A percentile compares a stretch with the other conserved stretches of the same genome.
phyloP scores from a whole-genome alignment of 177 flowering plant species.

The Tripterygium wilfordii region DNA sequence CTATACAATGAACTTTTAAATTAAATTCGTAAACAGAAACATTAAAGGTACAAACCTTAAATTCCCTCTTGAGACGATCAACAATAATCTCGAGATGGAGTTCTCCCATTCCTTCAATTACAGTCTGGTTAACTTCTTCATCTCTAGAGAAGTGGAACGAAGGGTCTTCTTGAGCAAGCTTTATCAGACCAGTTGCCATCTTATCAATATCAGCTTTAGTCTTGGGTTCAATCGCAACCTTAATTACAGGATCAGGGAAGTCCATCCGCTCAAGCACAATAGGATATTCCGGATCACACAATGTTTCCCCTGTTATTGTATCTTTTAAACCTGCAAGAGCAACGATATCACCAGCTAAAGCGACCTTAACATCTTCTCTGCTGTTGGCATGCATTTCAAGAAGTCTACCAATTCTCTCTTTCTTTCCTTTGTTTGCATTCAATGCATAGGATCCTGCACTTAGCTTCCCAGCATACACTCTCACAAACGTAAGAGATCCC shows the following conservation, averaged over 20 bases:
- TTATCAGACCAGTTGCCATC: constrained; percentile 81
- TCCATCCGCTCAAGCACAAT: constrained; percentile 95
- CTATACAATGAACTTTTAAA: too few relatives aligned
- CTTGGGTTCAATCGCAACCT: constrained; percentile 98
- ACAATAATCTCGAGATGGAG: constrained; percentile 98
- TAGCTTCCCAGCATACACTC: constrained; percentile 83
- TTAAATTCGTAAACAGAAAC: too few relatives aligned
- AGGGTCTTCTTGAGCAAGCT: constrained; percentile 98
- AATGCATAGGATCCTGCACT: constrained; percentile 78
- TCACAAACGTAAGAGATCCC: constrained; percentile 90
- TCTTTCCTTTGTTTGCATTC: constrained; percentile 93
- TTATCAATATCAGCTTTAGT: constrained; percentile 95
- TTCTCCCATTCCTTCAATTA: constrained; percentile 99
- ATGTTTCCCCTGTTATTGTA: constrained; percentile 92
- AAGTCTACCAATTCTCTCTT: constrained; percentile 91
- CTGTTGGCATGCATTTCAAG: constrained; percentile 99
- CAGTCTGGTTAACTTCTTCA: constrained; percentile 91
- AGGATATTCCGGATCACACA: constrained; percentile 80
- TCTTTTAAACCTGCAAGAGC: constrained; percentile 97
- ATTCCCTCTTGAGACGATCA: constrained; percentile 93
- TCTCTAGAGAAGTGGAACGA: constrained; percentile 97
- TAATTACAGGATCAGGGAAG: constrained; percentile 98
- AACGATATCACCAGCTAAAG: constrained; percentile 85
- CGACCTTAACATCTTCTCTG: constrained; percentile 82
- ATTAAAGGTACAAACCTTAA: constrained; percentile 57